phyloP scores from a whole-genome alignment of 345 rosid genomes.

The Microcos paniculata region DNA sequence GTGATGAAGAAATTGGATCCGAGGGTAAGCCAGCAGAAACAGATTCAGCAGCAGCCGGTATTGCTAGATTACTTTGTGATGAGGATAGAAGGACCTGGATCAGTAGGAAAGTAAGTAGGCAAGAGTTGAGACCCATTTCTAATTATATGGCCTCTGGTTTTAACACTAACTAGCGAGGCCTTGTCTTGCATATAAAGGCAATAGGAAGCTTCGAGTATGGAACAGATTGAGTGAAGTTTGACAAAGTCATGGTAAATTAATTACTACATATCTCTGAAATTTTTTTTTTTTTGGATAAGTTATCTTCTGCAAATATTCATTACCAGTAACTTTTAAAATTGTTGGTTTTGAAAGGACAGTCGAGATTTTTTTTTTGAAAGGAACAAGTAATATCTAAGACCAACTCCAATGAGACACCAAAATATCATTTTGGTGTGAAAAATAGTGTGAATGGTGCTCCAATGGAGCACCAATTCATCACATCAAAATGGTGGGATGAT shows the following conservation, averaged over 20 bases:
- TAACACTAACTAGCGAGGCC: neutral
- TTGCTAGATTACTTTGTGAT: neutral
- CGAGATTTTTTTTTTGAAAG: neutral
- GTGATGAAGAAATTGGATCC: neutral
- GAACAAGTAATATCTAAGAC: too few relatives aligned
- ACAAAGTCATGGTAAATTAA: too few relatives aligned
- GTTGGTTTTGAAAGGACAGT: neutral
- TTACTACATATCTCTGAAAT: too few relatives aligned
- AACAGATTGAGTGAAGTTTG: neutral
- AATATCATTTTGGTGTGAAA: too few relatives aligned
- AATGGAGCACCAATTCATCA: too few relatives aligned
- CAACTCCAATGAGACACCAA: too few relatives aligned
- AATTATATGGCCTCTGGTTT: neutral
- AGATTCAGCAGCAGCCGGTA: neutral
- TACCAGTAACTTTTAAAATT: neutral
- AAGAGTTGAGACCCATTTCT: neutral
- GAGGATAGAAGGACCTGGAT: neutral
- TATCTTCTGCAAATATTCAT: too few relatives aligned
- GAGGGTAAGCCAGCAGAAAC: neutral
- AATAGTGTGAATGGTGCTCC: too few relatives aligned
- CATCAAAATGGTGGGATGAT: too few relatives aligned
- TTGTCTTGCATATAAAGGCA: neutral
- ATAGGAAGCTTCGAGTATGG: neutral
- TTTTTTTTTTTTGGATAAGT: too few relatives aligned
- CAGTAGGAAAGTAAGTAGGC: neutral